Base-by-base conservation (phyloP, 139 green algal species). In the Zygnema circumcarinatum region DNA sequence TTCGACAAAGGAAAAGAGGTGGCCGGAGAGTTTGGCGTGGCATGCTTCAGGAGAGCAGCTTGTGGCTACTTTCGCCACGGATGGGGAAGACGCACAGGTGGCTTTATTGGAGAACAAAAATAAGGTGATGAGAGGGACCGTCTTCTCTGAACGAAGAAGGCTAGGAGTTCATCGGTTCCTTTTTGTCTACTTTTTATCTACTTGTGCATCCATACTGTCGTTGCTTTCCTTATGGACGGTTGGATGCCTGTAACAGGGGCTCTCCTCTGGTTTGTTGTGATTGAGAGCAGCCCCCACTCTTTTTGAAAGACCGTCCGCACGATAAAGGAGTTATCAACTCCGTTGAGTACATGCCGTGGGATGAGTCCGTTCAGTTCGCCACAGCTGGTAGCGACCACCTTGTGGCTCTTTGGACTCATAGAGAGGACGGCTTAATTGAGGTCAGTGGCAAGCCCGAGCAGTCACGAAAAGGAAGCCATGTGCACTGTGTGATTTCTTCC, bases 21-120 rank as follows among this genome's bases (percentile, higher is more conserved):
- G 74, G 75, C 83, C 83, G n/a, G 75, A 88, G 38, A 76, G 85
- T 62, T 29, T 88, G n/a, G 74, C 83, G 78, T 88, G 83, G 83
- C 83, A 88, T 52, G 39, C 83, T 39, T 39, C 35, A 31, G 83
- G 83, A 54, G 33, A 36, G 33, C 31, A 38, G 47, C 29, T 88
- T 29, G 76, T 87, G 75, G 83, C 74, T 31, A 32, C 54, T 0
- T 88, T 79, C 35, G 38, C 39, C 29, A 53, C 83, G 0, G 83
- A 87, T 38, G 20, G 21, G 36, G 42, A 78, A 33, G 83, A 88
- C 76, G 36, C 47, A 29, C 83, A 88, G 74, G 74, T 88, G 39
- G 83, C 83, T 11, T 29, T 88, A n/a, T 2, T 88, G 20, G 36
- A 52, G 38, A 88, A 88, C 80, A n/a, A 39, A 25, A 25, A 36